Conservation (phyloP, 345 rosid species). For the Eucalyptus tenuipes region DNA sequence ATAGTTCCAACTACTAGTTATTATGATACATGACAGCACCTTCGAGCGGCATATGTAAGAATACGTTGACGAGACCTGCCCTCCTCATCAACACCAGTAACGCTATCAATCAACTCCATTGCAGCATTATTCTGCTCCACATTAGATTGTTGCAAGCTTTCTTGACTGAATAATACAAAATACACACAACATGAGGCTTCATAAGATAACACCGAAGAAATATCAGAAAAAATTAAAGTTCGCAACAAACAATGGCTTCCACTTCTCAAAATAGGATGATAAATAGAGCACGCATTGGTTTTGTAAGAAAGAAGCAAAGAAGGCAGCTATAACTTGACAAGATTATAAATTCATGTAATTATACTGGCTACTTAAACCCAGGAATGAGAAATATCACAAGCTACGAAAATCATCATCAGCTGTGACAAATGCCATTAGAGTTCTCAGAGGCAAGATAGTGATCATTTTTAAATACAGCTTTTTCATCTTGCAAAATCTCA, state of each 20-base stretch:
- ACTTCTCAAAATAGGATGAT: neutral
- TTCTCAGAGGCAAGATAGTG: neutral
- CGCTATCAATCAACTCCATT: constrained; percentile 81
- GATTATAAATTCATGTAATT: neutral
- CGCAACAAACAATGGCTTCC: neutral
- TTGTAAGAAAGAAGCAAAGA: neutral
- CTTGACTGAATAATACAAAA: constrained; percentile 39
- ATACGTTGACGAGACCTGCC: constrained; percentile 95
- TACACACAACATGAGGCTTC: neutral
- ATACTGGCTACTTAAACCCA: neutral
- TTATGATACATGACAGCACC: constrained; percentile 16
- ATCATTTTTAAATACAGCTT: neutral
- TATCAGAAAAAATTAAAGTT: neutral
- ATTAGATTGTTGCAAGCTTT: constrained; percentile 27
- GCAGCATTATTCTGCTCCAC: constrained; percentile 62
- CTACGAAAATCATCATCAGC: neutral
- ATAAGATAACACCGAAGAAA: neutral
- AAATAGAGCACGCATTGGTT: neutral
- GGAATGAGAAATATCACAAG: neutral
- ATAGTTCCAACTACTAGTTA: neutral
- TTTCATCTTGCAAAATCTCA: neutral
- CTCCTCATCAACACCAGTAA: constrained; percentile 82
- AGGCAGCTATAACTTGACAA: neutral
- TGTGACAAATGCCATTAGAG: neutral
- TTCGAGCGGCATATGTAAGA: constrained; percentile 94